Base-by-base conservation (phyloP, 495 filamentous ascomycete genomes). In the Acidiella bohemica region DNA sequence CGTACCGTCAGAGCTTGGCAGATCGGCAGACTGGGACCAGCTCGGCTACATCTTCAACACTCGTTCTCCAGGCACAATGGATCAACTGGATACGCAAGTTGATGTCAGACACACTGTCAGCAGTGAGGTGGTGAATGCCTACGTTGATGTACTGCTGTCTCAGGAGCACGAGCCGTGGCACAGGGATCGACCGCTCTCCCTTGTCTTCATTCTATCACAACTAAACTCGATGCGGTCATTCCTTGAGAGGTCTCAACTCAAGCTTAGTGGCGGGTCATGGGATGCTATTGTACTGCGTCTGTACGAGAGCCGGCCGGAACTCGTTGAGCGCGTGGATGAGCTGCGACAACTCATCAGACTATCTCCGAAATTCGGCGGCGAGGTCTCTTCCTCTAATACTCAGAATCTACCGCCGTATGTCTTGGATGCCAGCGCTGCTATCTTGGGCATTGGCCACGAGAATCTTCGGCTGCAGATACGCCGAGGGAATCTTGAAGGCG, bases 271-370 rank as follows among this genome's bases (percentile, higher is more conserved):
- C 17, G 63, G 51, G 21, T 51, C 54, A 3, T 61, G 59, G 47
- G 68, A 76, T 38, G 63, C 63, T 42, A 51, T 73, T 26, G 57
- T 71, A 17, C 44, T 66, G n/a, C 69, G 70, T 10, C 44, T 74
- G 18, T n/a, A 76, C 4, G 66, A 75, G 39, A 66, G 65, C 5
- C 61, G 56, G 60, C 13, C 52, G 55, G 14, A 62, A 65, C 24
- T 54, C 75, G 17, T 57, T 7, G 7, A 67, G 10, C 37, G 44
- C 11, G 38, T 71, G 6, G 2, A 4, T 2, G 9, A 3, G 13
- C 27, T 34, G 9, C 6, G 24, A 20, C 4, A 22, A 23, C 65
- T 51, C 35, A 51, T 34, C 5, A 25, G 18, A 30, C 55, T 53
- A 41, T 56, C 44, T 39, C 57, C 49, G 50, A 53, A 23, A 35